These are phyloP conservation scores for Pisolithus microcarpus DNA, from an alignment of 768 basidiomycete species.

Conservation along the genomic window DNA sequence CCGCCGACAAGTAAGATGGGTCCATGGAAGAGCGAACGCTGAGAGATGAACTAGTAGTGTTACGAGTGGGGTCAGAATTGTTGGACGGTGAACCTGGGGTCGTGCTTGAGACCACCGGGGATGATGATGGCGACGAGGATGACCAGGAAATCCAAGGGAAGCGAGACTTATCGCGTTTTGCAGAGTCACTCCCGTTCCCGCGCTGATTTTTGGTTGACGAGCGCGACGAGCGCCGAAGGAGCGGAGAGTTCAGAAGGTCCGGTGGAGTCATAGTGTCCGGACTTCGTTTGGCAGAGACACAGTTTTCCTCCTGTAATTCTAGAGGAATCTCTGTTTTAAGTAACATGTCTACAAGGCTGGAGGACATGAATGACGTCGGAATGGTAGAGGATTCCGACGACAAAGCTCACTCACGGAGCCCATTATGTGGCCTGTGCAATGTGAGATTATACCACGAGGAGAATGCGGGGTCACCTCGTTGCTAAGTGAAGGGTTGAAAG, in stretches of 20 bases:
- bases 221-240: conserved; percentile 25
- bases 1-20: conserved; percentile 12
- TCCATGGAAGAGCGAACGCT: conserved; percentile 9
- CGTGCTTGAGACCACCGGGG: conserved; percentile 15
- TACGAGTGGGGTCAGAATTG: conserved; percentile 20
- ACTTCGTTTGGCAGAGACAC: conserved; percentile 8
- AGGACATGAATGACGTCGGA: conserved; percentile 29
- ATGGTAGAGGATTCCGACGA: conserved; percentile 16
- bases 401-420: conserved; percentile 17
- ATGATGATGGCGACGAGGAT: not conserved
- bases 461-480: conserved; percentile 28
- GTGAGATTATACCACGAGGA: conserved; percentile 19
- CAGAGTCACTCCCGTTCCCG: conserved; percentile 15
- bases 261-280: conserved; percentile 18
- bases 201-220: conserved; percentile 23
- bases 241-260: conserved; percentile 17
- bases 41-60: conserved; percentile 17
- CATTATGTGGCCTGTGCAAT: conserved; percentile 18
- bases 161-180: conserved; percentile 23
- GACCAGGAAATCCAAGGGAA: conserved; percentile 25
- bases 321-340: conserved; percentile 24
- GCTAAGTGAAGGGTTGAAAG: conserved; percentile 18
- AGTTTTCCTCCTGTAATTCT: conserved; percentile 11
- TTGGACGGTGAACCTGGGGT: conserved; percentile 14
- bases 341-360: conserved; percentile 24